phyloP scores from a whole-genome alignment of 352 stramenopile species.

The Paralagenidium karlingii region DNA sequence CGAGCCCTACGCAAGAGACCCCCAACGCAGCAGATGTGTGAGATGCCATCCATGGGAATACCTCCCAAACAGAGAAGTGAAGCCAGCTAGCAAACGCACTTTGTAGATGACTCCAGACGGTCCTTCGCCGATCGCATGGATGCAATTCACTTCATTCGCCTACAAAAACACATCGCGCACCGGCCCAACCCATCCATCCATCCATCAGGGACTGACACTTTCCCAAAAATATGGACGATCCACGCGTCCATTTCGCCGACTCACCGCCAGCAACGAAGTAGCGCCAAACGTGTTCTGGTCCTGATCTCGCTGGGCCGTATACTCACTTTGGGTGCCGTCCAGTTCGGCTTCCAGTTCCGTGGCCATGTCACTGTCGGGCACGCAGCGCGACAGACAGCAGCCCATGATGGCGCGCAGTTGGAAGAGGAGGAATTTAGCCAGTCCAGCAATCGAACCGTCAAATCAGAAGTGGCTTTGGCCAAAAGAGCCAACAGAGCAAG shows the following conservation, averaged over 20 bases:
- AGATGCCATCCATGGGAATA: too few species aligned
- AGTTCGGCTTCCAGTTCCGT: constrained; percentile 75
- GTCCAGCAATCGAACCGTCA: too few species aligned
- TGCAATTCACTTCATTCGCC: constrained; percentile 75
- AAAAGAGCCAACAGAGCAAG: too few species aligned
- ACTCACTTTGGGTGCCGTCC: constrained; percentile 51
- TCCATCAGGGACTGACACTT: too few species aligned
- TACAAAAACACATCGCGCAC: constrained; percentile 5
- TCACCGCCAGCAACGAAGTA: constrained; percentile 61
- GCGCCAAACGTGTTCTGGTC: constrained; percentile 42
- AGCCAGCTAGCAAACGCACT: too few species aligned
- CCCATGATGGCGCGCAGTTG: constrained; percentile 31
- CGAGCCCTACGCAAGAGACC: too few species aligned
- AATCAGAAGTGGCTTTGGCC: too few species aligned
- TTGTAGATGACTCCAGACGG: constrained; percentile 77
- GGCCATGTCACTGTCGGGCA: constrained; percentile 74
- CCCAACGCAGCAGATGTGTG: too few species aligned
- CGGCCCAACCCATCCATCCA: not conserved
- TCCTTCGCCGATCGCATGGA: constrained; percentile 65
- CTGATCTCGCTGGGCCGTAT: constrained; percentile 28
- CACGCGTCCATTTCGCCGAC: constrained; percentile 1
- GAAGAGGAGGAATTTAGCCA: not conserved
- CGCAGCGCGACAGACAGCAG: constrained; percentile 75
- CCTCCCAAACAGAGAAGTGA: too few species aligned
- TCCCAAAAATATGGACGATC: not conserved